Evolutionary conservation across 257 asterid species (phyloP).

Genomic region (Plectranthus barbatus): DNA sequence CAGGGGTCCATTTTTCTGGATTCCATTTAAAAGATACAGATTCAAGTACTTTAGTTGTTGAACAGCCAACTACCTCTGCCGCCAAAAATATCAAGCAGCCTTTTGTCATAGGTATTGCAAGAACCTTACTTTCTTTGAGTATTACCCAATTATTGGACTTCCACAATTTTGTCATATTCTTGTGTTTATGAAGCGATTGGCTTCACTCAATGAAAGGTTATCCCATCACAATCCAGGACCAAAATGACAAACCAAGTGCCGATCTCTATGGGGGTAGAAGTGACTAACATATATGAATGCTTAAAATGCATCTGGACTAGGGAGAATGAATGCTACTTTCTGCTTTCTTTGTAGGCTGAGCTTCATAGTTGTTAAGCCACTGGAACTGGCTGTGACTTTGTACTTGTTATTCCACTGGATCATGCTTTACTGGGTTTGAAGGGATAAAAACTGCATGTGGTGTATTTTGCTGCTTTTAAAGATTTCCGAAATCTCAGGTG

Average conservation of each 20-base stretch:
- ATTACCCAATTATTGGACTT: neutral
- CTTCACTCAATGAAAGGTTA: no score
- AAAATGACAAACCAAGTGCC: neutral
- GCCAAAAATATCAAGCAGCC: slow-evolving; percentile 69
- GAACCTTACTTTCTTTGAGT: slow-evolving; percentile 9
- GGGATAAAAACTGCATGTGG: neutral
- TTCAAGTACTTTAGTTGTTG: slow-evolving; percentile 28
- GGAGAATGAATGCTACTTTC: neutral
- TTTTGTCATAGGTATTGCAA: slow-evolving; percentile 71
- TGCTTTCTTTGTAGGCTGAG: neutral
- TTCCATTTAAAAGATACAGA: slow-evolving; percentile 53
- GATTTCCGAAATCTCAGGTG: neutral
- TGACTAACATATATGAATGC: neutral
- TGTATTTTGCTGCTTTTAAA: neutral
- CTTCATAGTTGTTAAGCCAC: neutral
- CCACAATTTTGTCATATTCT: neutral
- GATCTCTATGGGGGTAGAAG: neutral
- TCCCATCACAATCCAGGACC: neutral
- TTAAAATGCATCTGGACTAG: neutral
- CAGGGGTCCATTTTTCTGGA: slow-evolving; percentile 92
- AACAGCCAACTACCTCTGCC: slow-evolving; percentile 46
- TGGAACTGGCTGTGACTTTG: no score
- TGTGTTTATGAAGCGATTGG: neutral
- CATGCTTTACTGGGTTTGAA: neutral
- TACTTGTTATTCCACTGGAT: neutral